Evolutionary conservation across 140 eudicot species (phyloP).

Genomic region (Stevia rebaudiana): DNA sequence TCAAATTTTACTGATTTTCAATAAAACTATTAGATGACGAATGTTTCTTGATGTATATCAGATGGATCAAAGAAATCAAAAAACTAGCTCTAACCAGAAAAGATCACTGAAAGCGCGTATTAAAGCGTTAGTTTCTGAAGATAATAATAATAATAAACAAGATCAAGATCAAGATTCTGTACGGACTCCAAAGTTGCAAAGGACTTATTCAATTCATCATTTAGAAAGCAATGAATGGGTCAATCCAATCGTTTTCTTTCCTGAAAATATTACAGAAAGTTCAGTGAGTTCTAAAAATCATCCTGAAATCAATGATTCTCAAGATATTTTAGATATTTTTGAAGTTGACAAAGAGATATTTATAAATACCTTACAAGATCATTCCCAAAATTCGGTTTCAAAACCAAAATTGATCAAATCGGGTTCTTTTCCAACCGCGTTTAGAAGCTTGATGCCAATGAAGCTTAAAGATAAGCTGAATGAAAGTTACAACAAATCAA

Average conservation of each 20-base stretch:
- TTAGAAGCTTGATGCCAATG: constrained; percentile 32
- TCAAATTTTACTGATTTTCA: not conserved
- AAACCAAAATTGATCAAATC: constrained; percentile 33
- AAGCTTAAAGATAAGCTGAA: constrained; percentile 55
- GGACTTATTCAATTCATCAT: constrained; percentile 64
- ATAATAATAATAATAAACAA: not conserved
- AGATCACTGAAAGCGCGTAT: constrained; percentile 59
- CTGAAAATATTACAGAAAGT: constrained; percentile 14
- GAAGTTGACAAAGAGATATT: constrained; percentile 49
- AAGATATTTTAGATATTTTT: constrained; percentile 46
- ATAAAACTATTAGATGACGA: not conserved
- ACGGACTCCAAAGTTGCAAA: constrained; percentile 30
- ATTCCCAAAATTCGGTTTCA: constrained; percentile 11
- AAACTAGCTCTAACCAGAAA: constrained; percentile 1
- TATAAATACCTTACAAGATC: constrained; percentile 29
- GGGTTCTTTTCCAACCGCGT: constrained; percentile 5
- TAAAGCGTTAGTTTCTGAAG: constrained; percentile 47
- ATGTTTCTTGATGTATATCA: constrained; percentile 10
- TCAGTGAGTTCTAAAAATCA: constrained; percentile 4
- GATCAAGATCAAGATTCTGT: constrained; percentile 25
- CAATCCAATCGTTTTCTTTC: constrained; percentile 39
- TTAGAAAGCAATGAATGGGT: constrained; percentile 51
- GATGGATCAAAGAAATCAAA: constrained; percentile 36
- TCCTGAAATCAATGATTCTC: constrained; percentile 22
- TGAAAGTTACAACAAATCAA: constrained; percentile 40